Base-by-base conservation (phyloP, 129 eudicot genomes). In the Smallanthus sonchifolius region DNA sequence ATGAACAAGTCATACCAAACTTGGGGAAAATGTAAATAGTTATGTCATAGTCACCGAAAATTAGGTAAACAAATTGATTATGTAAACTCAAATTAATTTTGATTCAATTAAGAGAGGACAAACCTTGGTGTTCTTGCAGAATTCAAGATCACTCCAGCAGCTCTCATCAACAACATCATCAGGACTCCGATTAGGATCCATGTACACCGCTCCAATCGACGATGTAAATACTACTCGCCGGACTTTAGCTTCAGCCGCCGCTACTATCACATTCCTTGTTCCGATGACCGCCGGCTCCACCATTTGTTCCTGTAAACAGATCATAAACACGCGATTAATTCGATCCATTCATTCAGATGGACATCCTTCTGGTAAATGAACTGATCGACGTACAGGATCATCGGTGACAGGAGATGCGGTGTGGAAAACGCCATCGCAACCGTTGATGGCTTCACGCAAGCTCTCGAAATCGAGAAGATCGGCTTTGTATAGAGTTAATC, bases 91-190 rank as follows among this genome's bases (percentile, higher is more conserved):
- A 24, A 24, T n/a, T n/a, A n/a, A n/a, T 9, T 17, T 20, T 42
- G n/a, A 6, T 43, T 56, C 35, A 65, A 65, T 13, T 54, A 11
- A 54, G 6, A 68, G 48, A 43, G 7, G 48, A 32, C 39, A 42
- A 66, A 82, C 97, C 97, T 91, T 94, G 39, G 97, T 94, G 87
- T 86, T 91, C 76, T 94, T 94, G 96, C 98, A 94, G 70, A 88
- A 94, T 10, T 90, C 98, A 6, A 91, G 93, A 77, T 94, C 97
- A 73, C 98, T 94, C 98, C 98, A 94, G 76, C 96, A 90, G 71
- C 84, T 90, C 57, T 90, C 98, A 51, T 94, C 97, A 60, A 94
- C 97, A 36, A 94, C 87, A 67, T 77, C 80, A 13, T 90, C 96
- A 68, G 97, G 98, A 74, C 86, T 74, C 67, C 97, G 78, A 79